Conservation (phyloP, 495 filamentous ascomycete genomes). For the Aspergillus cavernicola region DNA sequence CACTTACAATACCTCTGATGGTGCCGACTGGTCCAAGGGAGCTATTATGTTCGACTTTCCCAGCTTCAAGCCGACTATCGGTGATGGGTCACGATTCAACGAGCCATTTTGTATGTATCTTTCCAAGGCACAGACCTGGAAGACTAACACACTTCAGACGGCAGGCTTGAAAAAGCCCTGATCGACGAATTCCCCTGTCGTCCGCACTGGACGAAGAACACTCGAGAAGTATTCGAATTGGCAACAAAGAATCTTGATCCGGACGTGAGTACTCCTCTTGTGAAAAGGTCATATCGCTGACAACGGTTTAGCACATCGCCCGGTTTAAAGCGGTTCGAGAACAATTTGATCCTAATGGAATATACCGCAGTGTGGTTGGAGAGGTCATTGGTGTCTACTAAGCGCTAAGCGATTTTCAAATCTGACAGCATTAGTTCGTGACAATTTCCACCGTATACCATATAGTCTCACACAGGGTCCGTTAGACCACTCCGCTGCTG, state of each 20-base stretch:
- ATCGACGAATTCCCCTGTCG: conserved; percentile 14
- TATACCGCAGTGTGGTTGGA: conserved; percentile 12
- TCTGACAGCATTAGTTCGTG: too few relatives aligned
- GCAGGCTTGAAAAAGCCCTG: conserved; percentile 1
- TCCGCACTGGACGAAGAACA: conserved; percentile 18
- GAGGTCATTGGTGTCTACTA: conserved; percentile 15
- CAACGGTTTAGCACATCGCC: conserved; percentile 5
- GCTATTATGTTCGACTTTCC: conserved; percentile 18
- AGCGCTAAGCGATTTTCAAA: too few relatives aligned
- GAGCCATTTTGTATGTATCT: conserved; percentile 12
- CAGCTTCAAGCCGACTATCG: conserved; percentile 6
- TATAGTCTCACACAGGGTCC: too few relatives aligned
- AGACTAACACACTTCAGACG: conserved; percentile 3
- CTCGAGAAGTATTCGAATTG: conserved; percentile 9
- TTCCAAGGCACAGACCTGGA: neutral
- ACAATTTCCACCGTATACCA: too few relatives aligned
- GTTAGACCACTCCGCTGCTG: too few relatives aligned
- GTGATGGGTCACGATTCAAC: conserved; percentile 8
- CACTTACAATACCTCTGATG: conserved; percentile 13
- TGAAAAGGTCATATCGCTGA: neutral
- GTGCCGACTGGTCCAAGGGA: conserved; percentile 13
- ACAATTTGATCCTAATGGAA: conserved; percentile 11
- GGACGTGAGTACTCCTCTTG: neutral
- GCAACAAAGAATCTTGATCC: conserved; percentile 12
- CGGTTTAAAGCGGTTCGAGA: conserved; percentile 14